A percentile compares a stretch with the other conserved stretches of the same genome.
These are phyloP conservation scores for Oryza longistaminata DNA, from an alignment of 176 grass and related monocot genomes.

Conservation along the genomic window DNA sequence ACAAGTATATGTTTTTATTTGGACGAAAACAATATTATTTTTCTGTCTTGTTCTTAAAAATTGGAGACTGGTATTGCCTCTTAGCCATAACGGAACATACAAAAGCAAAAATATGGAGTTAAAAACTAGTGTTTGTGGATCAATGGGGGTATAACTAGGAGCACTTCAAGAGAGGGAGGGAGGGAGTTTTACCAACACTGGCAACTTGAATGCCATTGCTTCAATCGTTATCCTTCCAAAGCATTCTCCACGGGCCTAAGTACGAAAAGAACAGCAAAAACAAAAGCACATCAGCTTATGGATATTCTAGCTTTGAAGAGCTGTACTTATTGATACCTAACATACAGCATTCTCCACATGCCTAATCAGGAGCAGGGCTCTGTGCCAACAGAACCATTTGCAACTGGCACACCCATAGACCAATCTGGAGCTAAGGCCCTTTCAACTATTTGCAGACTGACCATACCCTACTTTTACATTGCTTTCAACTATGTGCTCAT, in stretches of 20 bases:
- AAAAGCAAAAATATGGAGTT: too few relatives aligned
- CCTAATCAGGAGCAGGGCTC: neutral
- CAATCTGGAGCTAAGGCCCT: neutral
- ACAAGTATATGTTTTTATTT: too few relatives aligned
- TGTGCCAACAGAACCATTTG: neutral
- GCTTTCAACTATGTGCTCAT: neutral
- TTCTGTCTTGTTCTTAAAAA: too few relatives aligned
- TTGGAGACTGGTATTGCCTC: too few relatives aligned
- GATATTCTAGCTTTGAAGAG: neutral
- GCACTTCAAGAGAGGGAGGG: neutral
- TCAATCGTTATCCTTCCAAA: constrained; percentile 98
- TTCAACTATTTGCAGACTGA: neutral
- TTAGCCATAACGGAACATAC: too few relatives aligned
- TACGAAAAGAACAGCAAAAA: neutral
- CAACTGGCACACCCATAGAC: neutral
- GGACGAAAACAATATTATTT: too few relatives aligned
- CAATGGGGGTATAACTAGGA: neutral
- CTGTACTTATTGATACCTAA: neutral
- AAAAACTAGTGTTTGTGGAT: too few relatives aligned
- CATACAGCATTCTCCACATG: neutral
- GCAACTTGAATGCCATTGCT: constrained; percentile 97
- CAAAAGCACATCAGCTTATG: neutral
- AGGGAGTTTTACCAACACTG: constrained; percentile 63
- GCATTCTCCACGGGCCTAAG: constrained; percentile 91
- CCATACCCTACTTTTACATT: neutral